Evolutionary conservation across 257 asterid species (phyloP).

Genomic region (Datura wrightii): DNA sequence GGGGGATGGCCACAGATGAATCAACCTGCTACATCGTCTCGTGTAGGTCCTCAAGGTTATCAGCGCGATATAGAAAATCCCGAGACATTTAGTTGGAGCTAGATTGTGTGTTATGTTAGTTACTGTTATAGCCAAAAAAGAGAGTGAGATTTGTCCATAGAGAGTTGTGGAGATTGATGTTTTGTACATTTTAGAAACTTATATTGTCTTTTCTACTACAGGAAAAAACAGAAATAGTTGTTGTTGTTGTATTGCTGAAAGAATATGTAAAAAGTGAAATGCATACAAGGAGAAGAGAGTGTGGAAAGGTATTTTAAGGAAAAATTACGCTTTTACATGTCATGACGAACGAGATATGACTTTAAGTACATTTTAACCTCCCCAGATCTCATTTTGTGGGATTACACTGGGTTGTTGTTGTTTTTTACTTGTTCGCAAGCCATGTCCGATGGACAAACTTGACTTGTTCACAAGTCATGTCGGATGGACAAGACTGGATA

Average conservation of each 20-base stretch:
- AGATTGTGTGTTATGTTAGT: conserved; percentile 31
- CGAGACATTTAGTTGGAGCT: conserved; percentile 55
- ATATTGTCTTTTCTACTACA: neutral
- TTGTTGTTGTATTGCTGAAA: conserved; percentile 24
- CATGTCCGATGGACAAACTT: neutral
- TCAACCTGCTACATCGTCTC: conserved; percentile 42
- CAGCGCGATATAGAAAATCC: conserved; percentile 55
- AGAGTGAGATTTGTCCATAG: neutral
- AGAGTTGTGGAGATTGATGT: conserved; percentile 20
- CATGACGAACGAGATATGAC: too few relatives aligned
- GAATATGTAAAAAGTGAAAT: conserved; percentile 18
- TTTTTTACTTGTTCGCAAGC: neutral
- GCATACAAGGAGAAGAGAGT: neutral
- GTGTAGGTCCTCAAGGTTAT: conserved; percentile 41
- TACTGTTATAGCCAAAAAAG: neutral
- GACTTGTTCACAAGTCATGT: neutral
- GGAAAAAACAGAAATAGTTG: neutral
- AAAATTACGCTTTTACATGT: neutral
- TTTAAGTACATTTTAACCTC: neutral
- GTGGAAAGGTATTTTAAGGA: neutral
- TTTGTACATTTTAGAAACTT: conserved; percentile 1
- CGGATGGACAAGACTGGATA: neutral
- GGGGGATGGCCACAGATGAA: conserved; percentile 44
- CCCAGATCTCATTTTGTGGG: too few relatives aligned
- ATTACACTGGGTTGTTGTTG: too few relatives aligned